Percentiles rank a stretch among this genome's conserved stretches.
Conservation (phyloP, 305 asterid genomes). For the Galium porrigens region DNA sequence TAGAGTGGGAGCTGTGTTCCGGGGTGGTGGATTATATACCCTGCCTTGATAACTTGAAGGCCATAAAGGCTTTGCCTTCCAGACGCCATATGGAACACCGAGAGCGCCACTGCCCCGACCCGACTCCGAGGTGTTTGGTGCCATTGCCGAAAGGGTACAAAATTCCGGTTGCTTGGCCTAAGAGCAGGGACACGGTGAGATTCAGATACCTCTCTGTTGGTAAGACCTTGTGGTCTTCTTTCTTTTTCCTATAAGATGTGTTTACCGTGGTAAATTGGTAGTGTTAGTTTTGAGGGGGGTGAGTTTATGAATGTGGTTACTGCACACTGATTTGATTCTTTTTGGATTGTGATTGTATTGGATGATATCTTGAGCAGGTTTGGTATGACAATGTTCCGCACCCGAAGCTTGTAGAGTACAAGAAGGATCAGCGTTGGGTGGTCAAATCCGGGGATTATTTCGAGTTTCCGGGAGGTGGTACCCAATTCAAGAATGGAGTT, state of each 20-base stretch:
- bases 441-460: slow-evolving; percentile 55
- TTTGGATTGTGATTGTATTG: not conserved
- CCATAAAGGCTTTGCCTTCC: slow-evolving; percentile 41
- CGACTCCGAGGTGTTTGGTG: slow-evolving; percentile 54
- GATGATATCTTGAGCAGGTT: slow-evolving; percentile 31
- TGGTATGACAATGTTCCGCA: slow-evolving; percentile 92
- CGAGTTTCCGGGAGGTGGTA: slow-evolving; percentile 91
- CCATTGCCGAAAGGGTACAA: slow-evolving; percentile 66
- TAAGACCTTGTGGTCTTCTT: slow-evolving; percentile 22
- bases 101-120: slow-evolving; percentile 79
- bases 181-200: slow-evolving; percentile 97
- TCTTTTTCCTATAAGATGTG: not conserved
- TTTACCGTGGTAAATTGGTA: not conserved
- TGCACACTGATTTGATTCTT: not conserved
- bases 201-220: slow-evolving; percentile 37
- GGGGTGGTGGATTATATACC: slow-evolving; percentile 61
- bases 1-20: slow-evolving; percentile 45
- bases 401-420: slow-evolving; percentile 85
- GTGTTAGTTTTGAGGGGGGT: not conserved
- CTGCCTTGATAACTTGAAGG: slow-evolving; percentile 66
- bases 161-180: slow-evolving; percentile 78
- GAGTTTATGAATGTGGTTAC: not conserved
- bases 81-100: slow-evolving; percentile 74
- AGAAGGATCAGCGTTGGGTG: slow-evolving; percentile 85
- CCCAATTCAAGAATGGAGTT: slow-evolving; percentile 77